A percentile compares a stretch with the other conserved stretches of the same genome.
These are phyloP conservation scores for Clonostachys rhizophaga DNA, from an alignment of 2,329 filamentous ascomycete genomes.

Conservation along the genomic window DNA sequence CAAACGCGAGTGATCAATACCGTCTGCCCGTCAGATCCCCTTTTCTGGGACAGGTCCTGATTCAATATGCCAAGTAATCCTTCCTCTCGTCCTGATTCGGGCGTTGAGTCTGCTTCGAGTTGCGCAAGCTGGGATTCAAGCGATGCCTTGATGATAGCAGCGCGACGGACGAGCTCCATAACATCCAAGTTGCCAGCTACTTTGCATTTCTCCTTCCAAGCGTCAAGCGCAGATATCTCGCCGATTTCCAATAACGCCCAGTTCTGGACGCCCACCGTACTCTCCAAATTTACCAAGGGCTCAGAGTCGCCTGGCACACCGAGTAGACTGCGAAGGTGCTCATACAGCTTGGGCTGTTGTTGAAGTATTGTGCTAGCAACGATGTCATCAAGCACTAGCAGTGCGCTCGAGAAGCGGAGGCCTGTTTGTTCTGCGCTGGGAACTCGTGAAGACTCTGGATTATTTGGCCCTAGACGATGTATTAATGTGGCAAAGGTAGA, in stretches of 20 bases:
- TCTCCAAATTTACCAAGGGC: not conserved
- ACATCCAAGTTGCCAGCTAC: not conserved
- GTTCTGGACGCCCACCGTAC: not conserved
- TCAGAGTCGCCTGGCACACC: not conserved
- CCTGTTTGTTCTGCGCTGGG: conserved; percentile 24
- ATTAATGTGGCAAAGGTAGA: too few species aligned
- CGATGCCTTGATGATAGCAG: too few species aligned
- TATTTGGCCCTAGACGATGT: too few species aligned
- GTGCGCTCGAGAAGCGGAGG: conserved; percentile 25
- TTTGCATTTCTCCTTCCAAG: not conserved
- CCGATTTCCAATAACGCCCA: not conserved
- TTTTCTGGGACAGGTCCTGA: too few species aligned
- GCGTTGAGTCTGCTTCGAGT: too few species aligned
- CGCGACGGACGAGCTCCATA: too few species aligned
- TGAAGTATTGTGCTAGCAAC: not conserved
- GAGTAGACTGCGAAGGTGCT: not conserved
- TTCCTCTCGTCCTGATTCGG: too few species aligned
- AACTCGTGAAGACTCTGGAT: too few species aligned
- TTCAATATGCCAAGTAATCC: too few species aligned
- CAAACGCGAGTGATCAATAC: not conserved
- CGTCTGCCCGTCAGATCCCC: too few species aligned
- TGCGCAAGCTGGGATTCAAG: too few species aligned
- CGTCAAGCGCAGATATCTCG: not conserved
- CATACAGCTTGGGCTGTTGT: not conserved
- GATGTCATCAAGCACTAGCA: conserved; percentile 18